A percentile compares a stretch with the other conserved stretches of the same genome.
Evolutionary conservation across 1,284 basidiomycete genomes (phyloP).

Genomic region (Hemileia vastatrix): DNA sequence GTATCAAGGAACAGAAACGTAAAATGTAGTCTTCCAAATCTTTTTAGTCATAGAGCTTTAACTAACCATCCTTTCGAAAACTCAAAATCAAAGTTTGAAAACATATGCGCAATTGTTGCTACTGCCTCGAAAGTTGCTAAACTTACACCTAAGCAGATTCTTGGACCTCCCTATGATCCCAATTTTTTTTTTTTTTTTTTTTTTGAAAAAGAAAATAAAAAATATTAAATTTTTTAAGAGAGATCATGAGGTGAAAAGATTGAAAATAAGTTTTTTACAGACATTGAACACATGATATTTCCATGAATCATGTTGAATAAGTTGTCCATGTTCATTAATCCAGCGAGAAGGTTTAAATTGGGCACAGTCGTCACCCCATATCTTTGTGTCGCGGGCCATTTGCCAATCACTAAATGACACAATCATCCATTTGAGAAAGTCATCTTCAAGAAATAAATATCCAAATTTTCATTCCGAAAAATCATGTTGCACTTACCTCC

Average conservation of each 20-base stretch:
- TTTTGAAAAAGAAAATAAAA: neutral
- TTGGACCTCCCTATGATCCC: constrained; percentile 6
- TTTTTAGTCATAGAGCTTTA: too few relatives aligned
- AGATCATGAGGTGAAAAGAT: neutral
- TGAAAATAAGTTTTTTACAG: constrained; percentile 2
- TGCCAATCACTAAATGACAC: constrained; percentile 26
- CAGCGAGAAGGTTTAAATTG: constrained; percentile 30
- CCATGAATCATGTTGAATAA: constrained; percentile 25
- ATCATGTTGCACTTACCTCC: constrained; percentile 1
- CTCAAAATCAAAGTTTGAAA: constrained; percentile 13
- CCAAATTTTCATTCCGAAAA: neutral
- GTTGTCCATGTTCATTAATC: constrained; percentile 26
- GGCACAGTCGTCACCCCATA: constrained; percentile 29
- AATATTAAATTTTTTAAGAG: neutral
- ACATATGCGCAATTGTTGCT: neutral
- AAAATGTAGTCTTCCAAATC: too few relatives aligned
- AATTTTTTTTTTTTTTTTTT: too few relatives aligned
- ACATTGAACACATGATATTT: constrained; percentile 33
- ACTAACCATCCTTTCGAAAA: constrained; percentile 8
- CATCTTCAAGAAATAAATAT: neutral
- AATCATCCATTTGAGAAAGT: neutral
- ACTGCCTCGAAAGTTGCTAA: constrained; percentile 7
- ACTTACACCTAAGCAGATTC: constrained; percentile 15
- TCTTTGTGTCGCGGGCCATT: constrained; percentile 18
- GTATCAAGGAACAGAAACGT: too few relatives aligned